These are phyloP conservation scores for Phytophthora brassicae DNA, from an alignment of 352 stramenopile species.

Conservation along the genomic window DNA sequence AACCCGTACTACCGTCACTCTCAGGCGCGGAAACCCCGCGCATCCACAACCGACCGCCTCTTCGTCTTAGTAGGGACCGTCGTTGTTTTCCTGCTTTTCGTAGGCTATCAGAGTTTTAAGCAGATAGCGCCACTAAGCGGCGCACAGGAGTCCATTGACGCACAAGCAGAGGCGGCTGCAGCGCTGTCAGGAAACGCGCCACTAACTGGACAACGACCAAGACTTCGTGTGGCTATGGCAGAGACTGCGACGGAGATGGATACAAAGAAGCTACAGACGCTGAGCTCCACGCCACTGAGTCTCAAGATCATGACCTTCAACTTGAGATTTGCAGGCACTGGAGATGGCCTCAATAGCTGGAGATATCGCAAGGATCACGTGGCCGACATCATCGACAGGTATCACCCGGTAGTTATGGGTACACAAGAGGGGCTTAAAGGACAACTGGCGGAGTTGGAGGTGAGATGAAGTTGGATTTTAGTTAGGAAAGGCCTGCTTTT, in stretches of 20 bases:
- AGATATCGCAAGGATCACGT: slow-evolving; percentile 72
- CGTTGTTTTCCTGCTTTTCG: slow-evolving; percentile 69
- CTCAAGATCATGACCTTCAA: slow-evolving; percentile 89
- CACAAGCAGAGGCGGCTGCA: slow-evolving; percentile 34
- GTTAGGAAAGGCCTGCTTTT: no score
- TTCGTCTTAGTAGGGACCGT: slow-evolving; percentile 68
- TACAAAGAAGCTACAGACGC: slow-evolving; percentile 20
- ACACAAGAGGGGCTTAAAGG: slow-evolving; percentile 75
- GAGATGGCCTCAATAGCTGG: slow-evolving; percentile 71
- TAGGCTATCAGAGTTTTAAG: slow-evolving; percentile 47
- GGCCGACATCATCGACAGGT: slow-evolving; percentile 72
- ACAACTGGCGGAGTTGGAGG: slow-evolving; percentile 64
- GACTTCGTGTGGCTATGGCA: slow-evolving; percentile 39
- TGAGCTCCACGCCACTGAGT: slow-evolving; percentile 47
- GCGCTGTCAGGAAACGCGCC: slow-evolving; percentile 31
- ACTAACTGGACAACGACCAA: slow-evolving; percentile 19
- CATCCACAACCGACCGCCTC: slow-evolving; percentile 51
- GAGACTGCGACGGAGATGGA: not conserved
- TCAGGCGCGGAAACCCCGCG: slow-evolving; percentile 26
- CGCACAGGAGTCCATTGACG: slow-evolving; percentile 26
- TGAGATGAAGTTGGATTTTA: no score
- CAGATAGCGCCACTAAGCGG: slow-evolving; percentile 15
- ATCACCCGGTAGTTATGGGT: slow-evolving; percentile 70
- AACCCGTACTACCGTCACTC: slow-evolving; percentile 87
- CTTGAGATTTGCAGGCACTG: slow-evolving; percentile 65